A percentile compares a stretch with the other conserved stretches of the same genome.
Conservation (phyloP, 2,329 filamentous ascomycete genomes). For the Trichophyton benhamiae region DNA sequence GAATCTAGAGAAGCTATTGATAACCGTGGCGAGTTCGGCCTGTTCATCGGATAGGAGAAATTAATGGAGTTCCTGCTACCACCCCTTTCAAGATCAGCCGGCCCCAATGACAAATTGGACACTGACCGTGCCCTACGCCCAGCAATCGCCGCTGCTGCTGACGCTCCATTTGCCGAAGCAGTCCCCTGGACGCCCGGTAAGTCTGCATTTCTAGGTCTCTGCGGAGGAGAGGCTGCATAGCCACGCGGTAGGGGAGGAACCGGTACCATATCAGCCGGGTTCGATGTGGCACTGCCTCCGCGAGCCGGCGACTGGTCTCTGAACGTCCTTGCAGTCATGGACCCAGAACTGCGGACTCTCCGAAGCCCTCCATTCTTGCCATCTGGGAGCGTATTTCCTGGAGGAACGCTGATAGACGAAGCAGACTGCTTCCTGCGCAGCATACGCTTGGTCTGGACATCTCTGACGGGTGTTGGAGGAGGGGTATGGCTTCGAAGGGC, state of each 20-base stretch:
- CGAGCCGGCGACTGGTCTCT: constrained; percentile 56
- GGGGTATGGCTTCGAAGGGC: constrained; percentile 68
- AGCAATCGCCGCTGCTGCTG: constrained; percentile 31
- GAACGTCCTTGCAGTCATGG: constrained; percentile 84
- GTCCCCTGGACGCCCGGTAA: constrained; percentile 37
- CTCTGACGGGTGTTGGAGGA: constrained; percentile 65
- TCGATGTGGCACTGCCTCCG: constrained; percentile 32
- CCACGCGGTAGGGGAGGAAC: constrained; percentile 59
- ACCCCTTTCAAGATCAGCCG: constrained; percentile 28
- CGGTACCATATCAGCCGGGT: constrained; percentile 46
- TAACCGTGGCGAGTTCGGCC: constrained; percentile 30
- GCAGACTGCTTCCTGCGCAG: constrained; percentile 58
- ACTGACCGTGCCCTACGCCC: constrained; percentile 22
- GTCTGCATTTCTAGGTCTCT: constrained; percentile 41
- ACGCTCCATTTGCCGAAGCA: constrained; percentile 30
- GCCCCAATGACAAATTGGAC: constrained; percentile 16
- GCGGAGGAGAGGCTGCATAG: constrained; percentile 21
- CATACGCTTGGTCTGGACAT: constrained; percentile 80
- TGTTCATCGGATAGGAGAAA: constrained; percentile 36
- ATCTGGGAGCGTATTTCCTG: constrained; percentile 30
- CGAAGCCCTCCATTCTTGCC: constrained; percentile 40
- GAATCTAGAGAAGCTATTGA: constrained; percentile 6
- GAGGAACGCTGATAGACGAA: constrained; percentile 50
- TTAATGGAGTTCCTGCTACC: constrained; percentile 36
- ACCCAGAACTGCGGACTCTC: constrained; percentile 57